Conservation (phyloP, 164 flowering plant genomes). For the Aristolochia californica region DNA sequence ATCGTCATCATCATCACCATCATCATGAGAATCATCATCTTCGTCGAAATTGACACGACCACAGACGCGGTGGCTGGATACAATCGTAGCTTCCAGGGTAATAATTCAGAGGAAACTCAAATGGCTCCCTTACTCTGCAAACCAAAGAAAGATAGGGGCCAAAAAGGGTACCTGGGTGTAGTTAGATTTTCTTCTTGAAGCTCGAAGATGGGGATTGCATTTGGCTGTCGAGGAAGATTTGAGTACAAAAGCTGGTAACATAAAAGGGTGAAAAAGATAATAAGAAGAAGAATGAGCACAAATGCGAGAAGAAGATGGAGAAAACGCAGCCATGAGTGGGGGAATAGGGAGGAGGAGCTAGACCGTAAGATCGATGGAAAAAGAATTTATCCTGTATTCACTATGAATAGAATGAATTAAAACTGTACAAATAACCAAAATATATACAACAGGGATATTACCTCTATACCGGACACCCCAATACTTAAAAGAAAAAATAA, state of each 20-base stretch:
- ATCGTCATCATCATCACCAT: constrained; percentile 59
- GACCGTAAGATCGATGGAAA: too few species aligned
- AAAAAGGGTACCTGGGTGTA: constrained; percentile 23
- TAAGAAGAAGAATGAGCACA: neutral
- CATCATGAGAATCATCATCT: constrained; percentile 49
- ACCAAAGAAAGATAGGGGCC: neutral
- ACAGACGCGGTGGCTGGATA: constrained; percentile 31
- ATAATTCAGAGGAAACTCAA: constrained; percentile 8
- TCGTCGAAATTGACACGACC: constrained; percentile 23
- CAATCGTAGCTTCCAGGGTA: constrained; percentile 27
- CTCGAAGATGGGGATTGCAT: constrained; percentile 8
- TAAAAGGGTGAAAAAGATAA: neutral
- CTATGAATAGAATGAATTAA: too few species aligned
- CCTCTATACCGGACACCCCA: too few species aligned
- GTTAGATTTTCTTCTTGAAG: constrained; percentile 27
- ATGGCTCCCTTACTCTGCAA: constrained; percentile 4
- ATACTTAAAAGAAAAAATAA: too few species aligned
- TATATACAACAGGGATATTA: too few species aligned
- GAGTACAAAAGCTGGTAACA: neutral
- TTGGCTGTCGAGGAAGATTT: neutral
- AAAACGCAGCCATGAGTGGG: constrained; percentile 3
- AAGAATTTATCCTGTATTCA: too few species aligned
- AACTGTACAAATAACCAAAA: too few species aligned
- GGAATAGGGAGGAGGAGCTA: too few species aligned
- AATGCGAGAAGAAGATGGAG: neutral